Conservation (phyloP, 2,329 filamentous ascomycete genomes). For the Akanthomyces lecanii region DNA sequence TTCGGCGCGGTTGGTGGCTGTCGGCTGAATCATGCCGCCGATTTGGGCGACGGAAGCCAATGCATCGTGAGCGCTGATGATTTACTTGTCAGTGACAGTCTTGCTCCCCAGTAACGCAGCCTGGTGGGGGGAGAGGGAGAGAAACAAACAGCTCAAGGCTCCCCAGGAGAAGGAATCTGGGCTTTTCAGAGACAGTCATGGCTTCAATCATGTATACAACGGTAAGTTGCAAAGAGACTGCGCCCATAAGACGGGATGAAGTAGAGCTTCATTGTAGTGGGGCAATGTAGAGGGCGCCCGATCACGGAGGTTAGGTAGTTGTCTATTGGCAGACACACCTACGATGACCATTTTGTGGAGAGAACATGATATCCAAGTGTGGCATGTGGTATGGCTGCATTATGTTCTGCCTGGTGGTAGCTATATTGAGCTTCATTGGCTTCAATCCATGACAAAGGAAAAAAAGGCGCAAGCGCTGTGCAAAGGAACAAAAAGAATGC, state of each 20-base stretch:
- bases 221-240: neutral
- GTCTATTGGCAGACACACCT: neutral
- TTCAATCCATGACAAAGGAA: neutral
- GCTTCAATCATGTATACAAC: neutral
- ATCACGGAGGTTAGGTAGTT: constrained; percentile 1
- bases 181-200: constrained; percentile 19
- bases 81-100: neutral
- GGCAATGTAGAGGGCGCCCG: constrained; percentile 12
- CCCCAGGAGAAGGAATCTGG: constrained; percentile 39
- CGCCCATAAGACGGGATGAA: neutral
- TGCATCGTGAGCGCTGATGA: constrained; percentile 56
- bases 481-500: neutral
- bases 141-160: constrained; percentile 36
- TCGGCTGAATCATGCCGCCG: constrained; percentile 61
- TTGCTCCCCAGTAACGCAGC: too few relatives aligned
- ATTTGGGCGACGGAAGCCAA: constrained; percentile 59
- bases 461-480: neutral
- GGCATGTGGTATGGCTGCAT: neutral
- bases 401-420: neutral
- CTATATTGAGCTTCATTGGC: neutral
- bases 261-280: constrained; percentile 8
- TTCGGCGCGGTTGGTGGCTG: constrained; percentile 56
- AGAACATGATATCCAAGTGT: neutral
- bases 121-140: neutral
- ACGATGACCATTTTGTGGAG: neutral